Evolutionary conservation across 176 grass and related monocot species (phyloP).

Genomic region (Elaeis guineensis): DNA sequence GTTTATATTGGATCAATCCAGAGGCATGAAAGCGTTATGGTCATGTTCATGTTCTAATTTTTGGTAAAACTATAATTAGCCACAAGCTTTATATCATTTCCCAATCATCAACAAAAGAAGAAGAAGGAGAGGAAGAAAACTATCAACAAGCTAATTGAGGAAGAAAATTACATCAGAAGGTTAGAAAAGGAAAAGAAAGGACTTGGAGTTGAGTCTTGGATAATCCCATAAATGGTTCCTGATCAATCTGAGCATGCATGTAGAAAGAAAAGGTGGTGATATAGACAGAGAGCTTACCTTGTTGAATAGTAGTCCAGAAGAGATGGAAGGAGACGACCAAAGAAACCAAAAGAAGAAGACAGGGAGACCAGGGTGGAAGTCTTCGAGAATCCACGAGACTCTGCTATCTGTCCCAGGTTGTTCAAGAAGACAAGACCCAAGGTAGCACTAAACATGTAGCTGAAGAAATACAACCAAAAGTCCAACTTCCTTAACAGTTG

Average conservation of each 20-base stretch:
- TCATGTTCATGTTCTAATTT: too few species aligned
- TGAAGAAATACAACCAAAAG: conserved; percentile 94
- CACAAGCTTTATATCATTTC: too few species aligned
- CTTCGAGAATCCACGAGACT: conserved; percentile 50
- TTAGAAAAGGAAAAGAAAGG: too few species aligned
- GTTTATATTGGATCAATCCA: too few species aligned
- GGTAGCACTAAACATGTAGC: conserved; percentile 92
- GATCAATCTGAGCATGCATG: not conserved
- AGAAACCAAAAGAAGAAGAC: conserved; percentile 92
- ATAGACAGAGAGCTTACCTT: conserved; percentile 33
- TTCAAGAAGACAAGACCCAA: conserved; percentile 89
- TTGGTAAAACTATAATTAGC: too few species aligned
- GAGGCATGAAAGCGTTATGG: too few species aligned
- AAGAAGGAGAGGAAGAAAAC: not conserved
- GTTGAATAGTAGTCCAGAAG: conserved; percentile 83
- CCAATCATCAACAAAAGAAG: not conserved
- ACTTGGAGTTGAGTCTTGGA: too few species aligned
- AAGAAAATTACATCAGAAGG: too few species aligned
- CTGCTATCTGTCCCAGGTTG: conserved; percentile 91
- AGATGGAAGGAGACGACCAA: conserved; percentile 87
- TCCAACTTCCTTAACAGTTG: conserved; percentile 46
- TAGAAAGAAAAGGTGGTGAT: not conserved
- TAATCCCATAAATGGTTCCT: too few species aligned
- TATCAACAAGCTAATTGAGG: too few species aligned
- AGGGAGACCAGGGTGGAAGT: conserved; percentile 73